These are phyloP conservation scores for Plasmodium yoelii DNA, from an alignment of 169 alveolate species.

Conservation along the genomic window DNA sequence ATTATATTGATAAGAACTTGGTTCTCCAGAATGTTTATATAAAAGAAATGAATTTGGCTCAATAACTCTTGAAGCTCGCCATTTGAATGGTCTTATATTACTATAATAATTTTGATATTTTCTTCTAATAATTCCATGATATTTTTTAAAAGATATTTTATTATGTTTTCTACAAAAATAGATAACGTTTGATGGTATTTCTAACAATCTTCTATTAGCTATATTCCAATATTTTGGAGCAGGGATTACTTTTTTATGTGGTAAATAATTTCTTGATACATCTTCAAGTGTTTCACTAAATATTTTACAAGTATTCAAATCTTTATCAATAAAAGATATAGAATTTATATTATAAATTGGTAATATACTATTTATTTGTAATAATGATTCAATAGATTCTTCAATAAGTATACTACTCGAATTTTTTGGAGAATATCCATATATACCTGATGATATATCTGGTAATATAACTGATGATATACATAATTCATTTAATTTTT, in stretches of 20 bases:
- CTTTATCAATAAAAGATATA: constrained; percentile 63
- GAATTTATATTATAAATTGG: constrained; percentile 68
- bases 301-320: constrained; percentile 61
- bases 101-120: constrained; percentile 71
- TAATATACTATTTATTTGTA: constrained; percentile 46
- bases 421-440: constrained; percentile 46
- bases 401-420: constrained; percentile 48
- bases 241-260: constrained; percentile 61
- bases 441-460: constrained; percentile 66
- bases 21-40: constrained; percentile 55
- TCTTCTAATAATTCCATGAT: constrained; percentile 77
- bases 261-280: constrained; percentile 64
- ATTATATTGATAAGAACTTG: constrained; percentile 60
- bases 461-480: constrained; percentile 71
- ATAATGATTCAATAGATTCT: constrained; percentile 45
- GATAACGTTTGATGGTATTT: constrained; percentile 70
- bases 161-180: constrained; percentile 60
- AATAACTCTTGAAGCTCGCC: constrained; percentile 77
- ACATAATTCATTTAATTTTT: constrained; percentile 64
- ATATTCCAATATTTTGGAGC: constrained; percentile 75
- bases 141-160: constrained; percentile 75
- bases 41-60: constrained; percentile 76
- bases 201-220: constrained; percentile 54
- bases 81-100: constrained; percentile 76
- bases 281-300: constrained; percentile 70